These are phyloP conservation scores for Trichoderma orchidacearum DNA, from an alignment of 495 filamentous ascomycete genomes.

Conservation along the genomic window DNA sequence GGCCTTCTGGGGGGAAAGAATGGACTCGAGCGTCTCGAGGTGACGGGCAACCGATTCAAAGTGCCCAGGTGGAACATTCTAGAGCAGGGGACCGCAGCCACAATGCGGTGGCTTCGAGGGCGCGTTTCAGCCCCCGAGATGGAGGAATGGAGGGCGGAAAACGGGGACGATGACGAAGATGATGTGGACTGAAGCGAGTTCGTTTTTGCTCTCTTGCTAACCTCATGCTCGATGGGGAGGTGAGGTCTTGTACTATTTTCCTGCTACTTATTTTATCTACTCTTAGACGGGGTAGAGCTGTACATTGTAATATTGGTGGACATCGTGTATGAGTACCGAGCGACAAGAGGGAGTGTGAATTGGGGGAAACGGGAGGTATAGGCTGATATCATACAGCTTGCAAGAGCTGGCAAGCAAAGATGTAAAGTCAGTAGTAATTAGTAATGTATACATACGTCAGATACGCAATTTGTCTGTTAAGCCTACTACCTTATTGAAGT, in stretches of 20 bases:
- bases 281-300: not conserved
- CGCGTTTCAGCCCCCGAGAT: slow-evolving; percentile 58
- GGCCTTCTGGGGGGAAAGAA: slow-evolving; percentile 53
- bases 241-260: not conserved
- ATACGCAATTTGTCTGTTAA: too few species aligned
- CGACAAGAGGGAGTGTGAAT: not conserved
- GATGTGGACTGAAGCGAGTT: slow-evolving; percentile 19
- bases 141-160: slow-evolving; percentile 28
- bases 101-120: slow-evolving; percentile 71
- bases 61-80: slow-evolving; percentile 81
- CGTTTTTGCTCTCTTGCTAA: slow-evolving; percentile 2
- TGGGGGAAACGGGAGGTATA: not conserved
- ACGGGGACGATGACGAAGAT: slow-evolving; percentile 14
- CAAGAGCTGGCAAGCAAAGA: not conserved
- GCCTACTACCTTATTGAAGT: too few species aligned
- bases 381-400: not conserved
- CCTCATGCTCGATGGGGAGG: not conserved
- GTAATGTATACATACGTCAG: not conserved
- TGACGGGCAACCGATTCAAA: slow-evolving; percentile 69
- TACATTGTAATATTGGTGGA: not conserved
- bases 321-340: not conserved
- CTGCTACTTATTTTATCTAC: not conserved
- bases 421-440: not conserved
- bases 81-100: slow-evolving; percentile 75
- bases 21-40: slow-evolving; percentile 41